Base-by-base conservation (phyloP, 441 rosid genomes). In the Codiaeum variegatum region DNA sequence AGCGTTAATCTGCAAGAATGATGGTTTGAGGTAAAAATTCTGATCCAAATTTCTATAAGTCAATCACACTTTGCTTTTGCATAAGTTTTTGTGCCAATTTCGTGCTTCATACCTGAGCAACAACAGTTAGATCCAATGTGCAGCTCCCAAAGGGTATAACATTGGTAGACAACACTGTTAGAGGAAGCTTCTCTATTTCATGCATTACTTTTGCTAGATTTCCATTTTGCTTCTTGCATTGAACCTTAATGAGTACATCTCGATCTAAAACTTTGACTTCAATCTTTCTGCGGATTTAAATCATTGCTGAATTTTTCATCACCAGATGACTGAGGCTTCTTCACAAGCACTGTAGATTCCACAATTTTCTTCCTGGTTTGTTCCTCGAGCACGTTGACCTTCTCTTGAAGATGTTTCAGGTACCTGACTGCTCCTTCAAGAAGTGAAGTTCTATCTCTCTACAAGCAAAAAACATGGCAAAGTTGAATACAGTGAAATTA, bases 361-460 rank as follows among this genome's bases (percentile, higher is more conserved):
- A 55, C 31, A 21, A 55, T 55, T 55, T 23, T 55, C 60, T 55
- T 55, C 29, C 24, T 55, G 3, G 60, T 29, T 21, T 23, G 60
- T 24, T 55, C 60, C 15, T 55, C 15, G 1, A 55, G 60, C 29
- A 55, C 24, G 31, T 55, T 34, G 11, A n/a, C 49, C n/a, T 4
- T 16, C 16, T 60, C 64, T 31, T 60, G 64, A 12, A 16, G 9
- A 11, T 31, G n/a, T 16, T 60, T 31, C 23, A 29, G 1, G 38
- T 60, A 60, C 21, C 16, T 60, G 38, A 60, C 1, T 15, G 40
- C 64, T 31, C 18, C 64, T 60, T n/a, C 64, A 16, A 60, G 40
- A 28, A 60, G 21, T 9, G 64, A 60, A 29, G 38, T 13, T 31
- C 64, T 60, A 36, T 60, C 64, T 60, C 64, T 60, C 40, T 60